A percentile compares a stretch with the other conserved stretches of the same genome.
Conservation (phyloP, 2,329 filamentous ascomycete genomes). For the Penicillium sp. region DNA sequence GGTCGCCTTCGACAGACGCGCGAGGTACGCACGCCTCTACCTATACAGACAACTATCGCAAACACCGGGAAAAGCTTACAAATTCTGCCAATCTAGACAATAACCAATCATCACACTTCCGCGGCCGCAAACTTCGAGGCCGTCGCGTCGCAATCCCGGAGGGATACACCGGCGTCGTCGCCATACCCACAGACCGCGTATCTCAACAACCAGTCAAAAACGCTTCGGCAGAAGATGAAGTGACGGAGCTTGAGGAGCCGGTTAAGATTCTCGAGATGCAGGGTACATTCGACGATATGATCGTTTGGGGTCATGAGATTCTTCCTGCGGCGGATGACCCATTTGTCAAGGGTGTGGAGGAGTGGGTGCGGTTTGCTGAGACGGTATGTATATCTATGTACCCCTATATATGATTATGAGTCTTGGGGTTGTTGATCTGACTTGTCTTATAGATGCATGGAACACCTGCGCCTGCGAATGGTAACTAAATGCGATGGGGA, state of each 20-base stretch:
- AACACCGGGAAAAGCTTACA: not conserved
- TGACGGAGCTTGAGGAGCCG: slow-evolving; percentile 48
- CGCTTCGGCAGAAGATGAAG: slow-evolving; percentile 40
- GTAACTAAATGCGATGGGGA: slow-evolving; percentile 5
- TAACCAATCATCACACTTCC: slow-evolving; percentile 64
- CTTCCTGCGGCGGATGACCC: slow-evolving; percentile 64
- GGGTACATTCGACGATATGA: slow-evolving; percentile 68
- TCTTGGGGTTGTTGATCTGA: slow-evolving; percentile 6
- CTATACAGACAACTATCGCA: not conserved
- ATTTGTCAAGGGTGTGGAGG: slow-evolving; percentile 71
- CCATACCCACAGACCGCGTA: slow-evolving; percentile 47
- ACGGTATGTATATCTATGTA: slow-evolving; percentile 50
- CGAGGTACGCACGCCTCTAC: slow-evolving; percentile 33
- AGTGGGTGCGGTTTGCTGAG: slow-evolving; percentile 75
- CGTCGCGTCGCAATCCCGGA: slow-evolving; percentile 65
- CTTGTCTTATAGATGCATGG: slow-evolving; percentile 29
- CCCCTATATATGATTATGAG: not conserved
- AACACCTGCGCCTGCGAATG: slow-evolving; percentile 6
- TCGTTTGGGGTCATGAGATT: slow-evolving; percentile 81
- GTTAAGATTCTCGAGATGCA: slow-evolving; percentile 60
- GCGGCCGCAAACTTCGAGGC: slow-evolving; percentile 75
- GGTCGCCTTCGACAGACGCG: slow-evolving; percentile 58
- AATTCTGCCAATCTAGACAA: slow-evolving; percentile 13
- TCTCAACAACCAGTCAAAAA: slow-evolving; percentile 38
- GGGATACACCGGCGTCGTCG: slow-evolving; percentile 68